A percentile compares a stretch with the other conserved stretches of the same genome.
Evolutionary conservation across 805 yeast species (phyloP).

Genomic region (Blastobotrys muscicola): DNA sequence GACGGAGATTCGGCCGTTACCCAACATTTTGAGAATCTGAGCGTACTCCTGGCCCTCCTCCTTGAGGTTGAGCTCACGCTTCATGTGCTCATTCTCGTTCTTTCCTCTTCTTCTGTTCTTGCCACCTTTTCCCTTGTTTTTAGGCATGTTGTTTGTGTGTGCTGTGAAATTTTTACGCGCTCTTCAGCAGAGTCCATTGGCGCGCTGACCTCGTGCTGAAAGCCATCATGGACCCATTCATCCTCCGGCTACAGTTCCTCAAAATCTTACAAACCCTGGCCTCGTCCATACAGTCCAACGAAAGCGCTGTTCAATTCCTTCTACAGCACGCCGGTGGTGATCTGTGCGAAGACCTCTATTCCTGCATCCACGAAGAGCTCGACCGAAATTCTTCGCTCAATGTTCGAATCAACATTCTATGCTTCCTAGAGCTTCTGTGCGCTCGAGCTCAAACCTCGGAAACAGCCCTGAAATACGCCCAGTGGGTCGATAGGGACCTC

Average conservation of each 20-base stretch:
- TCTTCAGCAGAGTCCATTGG: too few relatives aligned
- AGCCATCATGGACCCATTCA: conserved; percentile 85
- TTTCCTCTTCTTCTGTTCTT: conserved; percentile 94
- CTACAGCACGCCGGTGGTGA: conserved; percentile 32
- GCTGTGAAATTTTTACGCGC: background rate
- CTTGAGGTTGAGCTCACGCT: conserved; percentile 84
- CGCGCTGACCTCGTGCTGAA: too few relatives aligned
- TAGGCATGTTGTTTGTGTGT: conserved; percentile 45
- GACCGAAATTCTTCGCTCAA: conserved; percentile 36
- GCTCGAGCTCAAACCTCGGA: conserved; percentile 7
- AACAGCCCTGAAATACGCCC: conserved; percentile 12
- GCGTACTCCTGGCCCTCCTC: conserved; percentile 99
- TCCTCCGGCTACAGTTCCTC: conserved; percentile 66
- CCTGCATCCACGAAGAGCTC: conserved; percentile 54
- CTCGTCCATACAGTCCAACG: conserved; percentile 39
- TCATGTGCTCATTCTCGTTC: conserved; percentile 83
- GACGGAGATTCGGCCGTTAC: conserved; percentile 95
- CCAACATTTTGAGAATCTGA: conserved; percentile 95
- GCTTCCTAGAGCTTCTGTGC: conserved; percentile 55
- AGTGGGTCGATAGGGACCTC: conserved; percentile 24
- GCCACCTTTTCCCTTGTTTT: conserved; percentile 63
- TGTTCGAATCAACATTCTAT: conserved; percentile 54
- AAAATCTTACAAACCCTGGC: conserved; percentile 55
- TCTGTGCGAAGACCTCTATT: conserved; percentile 57
- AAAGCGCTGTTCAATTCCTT: conserved; percentile 20